Evolutionary conservation across 441 rosid genomes (phyloP), one percentile per base, ranked within the genome.

Genomic region (Geranium incanum): DNA sequence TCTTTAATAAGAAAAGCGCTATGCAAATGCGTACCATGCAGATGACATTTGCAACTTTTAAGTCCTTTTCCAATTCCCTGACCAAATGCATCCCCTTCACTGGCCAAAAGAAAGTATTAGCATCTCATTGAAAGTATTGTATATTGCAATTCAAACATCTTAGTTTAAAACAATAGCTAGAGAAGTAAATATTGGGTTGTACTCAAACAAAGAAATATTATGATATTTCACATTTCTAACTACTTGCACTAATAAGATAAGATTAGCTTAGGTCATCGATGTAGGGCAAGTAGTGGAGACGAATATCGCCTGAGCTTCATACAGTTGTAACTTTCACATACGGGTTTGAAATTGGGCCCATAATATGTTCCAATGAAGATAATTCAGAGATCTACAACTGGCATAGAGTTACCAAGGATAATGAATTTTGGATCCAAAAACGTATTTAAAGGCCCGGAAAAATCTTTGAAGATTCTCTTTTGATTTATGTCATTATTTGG

Each of bases 11-110:
- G 66, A 48, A 52, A 76, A 74, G 36, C 33, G 33, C 67, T 9
- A 67, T 36, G 66, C 69, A 71, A 45, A 65, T 60, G 64, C 89
- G 80, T 83, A 90, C 99, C 96, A 83, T 95, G 84, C 96, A 90
- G 77, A 95, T 95, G 68, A 95, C 94, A 79, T 86, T 92, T 7
- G 99, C 97, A 80, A 95, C 81, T 92, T 90, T 90, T 85, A 95
- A 87, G 84, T 95, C 99, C 76, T 84, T 95, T 82, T 95, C 99
- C 83, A 95, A 81, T 79, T 95, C 99, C 72, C 97, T 86, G 70
- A 95, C 97, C 85, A 95, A 85, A 86, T 95, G 79, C 98, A 95
- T 89, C 82, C 99, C 99, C 93, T 95, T 90, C 95, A 92, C 99
- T 95, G 96, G 80, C 88, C 89, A 90, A 84, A 80, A 84, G 84